These are phyloP conservation scores for Seiridium unicorne DNA, from an alignment of 2,329 filamentous ascomycete species.

Conservation along the genomic window DNA sequence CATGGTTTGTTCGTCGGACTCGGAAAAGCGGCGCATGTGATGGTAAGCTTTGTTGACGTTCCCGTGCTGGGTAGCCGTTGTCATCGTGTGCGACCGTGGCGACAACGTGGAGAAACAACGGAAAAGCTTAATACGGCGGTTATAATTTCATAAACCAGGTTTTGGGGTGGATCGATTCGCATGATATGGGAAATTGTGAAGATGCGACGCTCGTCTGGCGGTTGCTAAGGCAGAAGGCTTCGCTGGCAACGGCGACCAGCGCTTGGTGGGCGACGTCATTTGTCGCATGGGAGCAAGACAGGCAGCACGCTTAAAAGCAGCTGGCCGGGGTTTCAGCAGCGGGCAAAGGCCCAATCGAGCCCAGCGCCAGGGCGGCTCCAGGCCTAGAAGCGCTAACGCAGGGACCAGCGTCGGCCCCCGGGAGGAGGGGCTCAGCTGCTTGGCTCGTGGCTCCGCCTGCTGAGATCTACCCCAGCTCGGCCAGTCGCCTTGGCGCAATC, in stretches of 20 bases:
- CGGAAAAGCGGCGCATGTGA: too few relatives aligned
- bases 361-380: background rate
- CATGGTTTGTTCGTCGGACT: too few relatives aligned
- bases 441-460: background rate
- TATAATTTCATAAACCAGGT: too few relatives aligned
- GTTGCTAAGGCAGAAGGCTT: background rate
- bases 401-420: background rate
- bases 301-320: background rate
- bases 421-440: background rate
- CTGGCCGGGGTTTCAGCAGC: background rate
- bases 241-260: too few relatives aligned
- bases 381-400: background rate
- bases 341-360: background rate
- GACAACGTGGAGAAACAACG: too few relatives aligned
- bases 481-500: background rate
- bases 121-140: too few relatives aligned
- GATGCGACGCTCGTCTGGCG: too few relatives aligned
- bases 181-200: too few relatives aligned
- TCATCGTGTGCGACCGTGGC: too few relatives aligned
- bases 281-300: background rate
- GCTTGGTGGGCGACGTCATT: background rate
- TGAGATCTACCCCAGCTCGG: background rate
- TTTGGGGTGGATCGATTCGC: too few relatives aligned
- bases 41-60: too few relatives aligned
- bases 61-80: too few relatives aligned